These are phyloP conservation scores for Oxytropis ochrocephala DNA, from an alignment of 306 rosid species.

Conservation along the genomic window DNA sequence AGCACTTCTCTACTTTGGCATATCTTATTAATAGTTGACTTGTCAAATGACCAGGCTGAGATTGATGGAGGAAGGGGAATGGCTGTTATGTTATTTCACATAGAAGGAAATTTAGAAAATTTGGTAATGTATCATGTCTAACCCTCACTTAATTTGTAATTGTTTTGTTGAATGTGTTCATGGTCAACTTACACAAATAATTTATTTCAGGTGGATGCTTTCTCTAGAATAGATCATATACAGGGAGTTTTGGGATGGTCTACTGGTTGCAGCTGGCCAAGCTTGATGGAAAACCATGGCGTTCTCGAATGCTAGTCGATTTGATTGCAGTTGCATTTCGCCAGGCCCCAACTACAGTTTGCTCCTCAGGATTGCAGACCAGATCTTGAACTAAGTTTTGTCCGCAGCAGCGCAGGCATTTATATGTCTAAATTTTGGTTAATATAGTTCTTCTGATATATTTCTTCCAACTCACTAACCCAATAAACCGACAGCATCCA, in stretches of 20 bases:
- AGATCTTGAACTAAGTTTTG: constrained; percentile 68
- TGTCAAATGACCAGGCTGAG: constrained; percentile 80
- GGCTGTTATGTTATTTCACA: constrained; percentile 82
- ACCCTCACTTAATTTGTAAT: background rate
- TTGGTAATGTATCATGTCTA: constrained; percentile 52
- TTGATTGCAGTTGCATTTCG: background rate
- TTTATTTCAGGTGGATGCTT: constrained; percentile 53
- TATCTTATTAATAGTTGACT: constrained; percentile 14
- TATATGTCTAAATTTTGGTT: constrained; percentile 31
- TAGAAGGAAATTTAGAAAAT: constrained; percentile 67
- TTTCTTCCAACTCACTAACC: constrained; percentile 45
- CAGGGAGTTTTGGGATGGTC: constrained; percentile 95
- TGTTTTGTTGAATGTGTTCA: constrained; percentile 3
- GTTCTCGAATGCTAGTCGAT: constrained; percentile 53
- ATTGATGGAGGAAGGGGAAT: constrained; percentile 89
- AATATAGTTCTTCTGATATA: constrained; percentile 31
- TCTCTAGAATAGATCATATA: constrained; percentile 60
- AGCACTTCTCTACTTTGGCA: constrained; percentile 9
- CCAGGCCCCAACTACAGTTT: background rate
- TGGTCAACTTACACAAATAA: constrained; percentile 18
- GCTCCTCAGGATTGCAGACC: constrained; percentile 25
- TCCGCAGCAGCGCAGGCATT: constrained; percentile 32
- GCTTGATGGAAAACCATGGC: constrained; percentile 42
- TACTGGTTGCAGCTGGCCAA: constrained; percentile 93
- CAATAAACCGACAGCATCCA: constrained; percentile 49